phyloP scores from a whole-genome alignment of 176 grass and related monocot species.

The Tuctoria greenei region DNA sequence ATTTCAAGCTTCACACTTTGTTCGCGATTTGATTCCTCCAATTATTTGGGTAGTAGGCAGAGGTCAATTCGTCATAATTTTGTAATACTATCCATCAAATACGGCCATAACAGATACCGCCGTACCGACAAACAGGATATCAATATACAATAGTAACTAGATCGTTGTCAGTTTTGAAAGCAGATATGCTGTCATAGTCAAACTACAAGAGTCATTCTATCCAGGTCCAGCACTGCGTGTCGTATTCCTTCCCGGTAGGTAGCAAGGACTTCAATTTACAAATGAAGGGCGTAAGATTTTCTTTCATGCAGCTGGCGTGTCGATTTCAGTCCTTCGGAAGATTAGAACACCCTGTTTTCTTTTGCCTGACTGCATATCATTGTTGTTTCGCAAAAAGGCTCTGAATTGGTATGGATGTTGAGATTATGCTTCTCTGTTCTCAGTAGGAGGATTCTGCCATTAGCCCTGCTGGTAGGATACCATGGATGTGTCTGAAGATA shows the following conservation, averaged over 20 bases:
- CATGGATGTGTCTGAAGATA: conserved; percentile 26
- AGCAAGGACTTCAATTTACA: conserved; percentile 22
- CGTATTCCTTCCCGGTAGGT: conserved; percentile 44
- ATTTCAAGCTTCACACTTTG: conserved; percentile 9
- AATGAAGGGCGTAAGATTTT: not conserved
- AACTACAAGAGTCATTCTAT: conserved; percentile 37
- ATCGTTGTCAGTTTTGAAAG: conserved; percentile 30
- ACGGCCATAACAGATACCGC: not conserved
- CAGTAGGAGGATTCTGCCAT: conserved; percentile 35
- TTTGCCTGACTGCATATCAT: conserved; percentile 2
- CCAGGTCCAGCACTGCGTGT: conserved; percentile 31
- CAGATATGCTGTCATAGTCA: conserved; percentile 43
- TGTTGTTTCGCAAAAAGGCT: not conserved
- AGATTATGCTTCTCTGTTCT: conserved; percentile 33
- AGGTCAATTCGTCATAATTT: not conserved
- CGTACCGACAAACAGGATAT: conserved; percentile 29
- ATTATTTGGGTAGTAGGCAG: conserved; percentile 11
- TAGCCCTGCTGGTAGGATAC: not conserved
- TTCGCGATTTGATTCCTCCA: not conserved
- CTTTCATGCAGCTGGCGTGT: conserved; percentile 26
- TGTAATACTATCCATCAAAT: conserved; percentile 8
- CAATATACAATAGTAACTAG: conserved; percentile 24
- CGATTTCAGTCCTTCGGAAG: conserved; percentile 10
- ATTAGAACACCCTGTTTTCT: conserved; percentile 15
- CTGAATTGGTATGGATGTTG: conserved; percentile 10